Evolutionary conservation across 164 flowering plant species (phyloP).

Genomic region (Magnolia sinica): DNA sequence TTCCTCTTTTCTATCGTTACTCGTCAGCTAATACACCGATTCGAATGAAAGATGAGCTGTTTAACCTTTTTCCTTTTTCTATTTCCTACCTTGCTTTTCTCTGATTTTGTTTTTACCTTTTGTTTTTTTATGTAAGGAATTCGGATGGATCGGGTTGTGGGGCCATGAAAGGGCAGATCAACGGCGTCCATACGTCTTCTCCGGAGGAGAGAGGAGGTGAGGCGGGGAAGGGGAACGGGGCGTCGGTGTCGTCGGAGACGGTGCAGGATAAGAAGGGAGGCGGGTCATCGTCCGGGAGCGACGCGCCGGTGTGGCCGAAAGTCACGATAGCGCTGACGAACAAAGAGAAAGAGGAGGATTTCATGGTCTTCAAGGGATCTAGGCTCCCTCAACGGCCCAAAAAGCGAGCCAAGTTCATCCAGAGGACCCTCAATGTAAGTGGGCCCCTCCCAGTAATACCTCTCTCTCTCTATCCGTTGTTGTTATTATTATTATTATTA

Average conservation of each 20-base stretch:
- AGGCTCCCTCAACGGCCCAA: constrained; percentile 92
- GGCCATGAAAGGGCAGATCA: constrained; percentile 58
- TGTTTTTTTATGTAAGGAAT: constrained; percentile 36
- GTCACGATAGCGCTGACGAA: constrained; percentile 73
- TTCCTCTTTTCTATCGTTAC: no score
- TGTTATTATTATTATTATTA: background rate
- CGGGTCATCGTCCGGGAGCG: constrained; percentile 44
- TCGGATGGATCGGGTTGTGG: constrained; percentile 36
- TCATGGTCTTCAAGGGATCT: constrained; percentile 82
- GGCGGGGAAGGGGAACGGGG: constrained; percentile 13
- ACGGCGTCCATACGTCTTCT: constrained; percentile 37
- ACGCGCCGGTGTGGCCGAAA: constrained; percentile 70
- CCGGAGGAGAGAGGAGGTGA: constrained; percentile 20
- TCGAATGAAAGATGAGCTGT: no score
- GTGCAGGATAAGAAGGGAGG: constrained; percentile 52
- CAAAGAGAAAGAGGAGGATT: constrained; percentile 95
- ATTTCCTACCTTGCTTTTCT: background rate
- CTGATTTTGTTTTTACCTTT: background rate
- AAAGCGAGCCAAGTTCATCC: constrained; percentile 82
- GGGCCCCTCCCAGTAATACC: no score
- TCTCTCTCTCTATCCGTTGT: background rate
- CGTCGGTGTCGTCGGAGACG: constrained; percentile 51
- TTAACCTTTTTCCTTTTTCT: background rate
- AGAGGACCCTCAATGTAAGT: constrained; percentile 83
- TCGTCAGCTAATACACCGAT: no score